These are phyloP conservation scores for Betula pendula DNA, from an alignment of 306 rosid species.

Conservation along the genomic window DNA sequence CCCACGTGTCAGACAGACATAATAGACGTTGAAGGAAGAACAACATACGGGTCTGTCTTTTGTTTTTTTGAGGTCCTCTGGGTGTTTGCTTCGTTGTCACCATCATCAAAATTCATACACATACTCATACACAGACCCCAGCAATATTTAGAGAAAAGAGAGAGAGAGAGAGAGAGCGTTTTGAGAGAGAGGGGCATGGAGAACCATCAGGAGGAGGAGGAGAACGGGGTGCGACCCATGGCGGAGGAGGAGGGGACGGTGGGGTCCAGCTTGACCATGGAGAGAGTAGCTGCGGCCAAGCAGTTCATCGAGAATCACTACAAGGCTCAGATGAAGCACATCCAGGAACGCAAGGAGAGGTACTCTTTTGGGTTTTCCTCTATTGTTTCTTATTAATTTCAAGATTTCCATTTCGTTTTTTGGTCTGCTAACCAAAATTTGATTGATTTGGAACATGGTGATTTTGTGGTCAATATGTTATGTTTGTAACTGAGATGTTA, in stretches of 20 bases:
- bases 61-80: slow-evolving; percentile 35
- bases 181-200: slow-evolving; percentile 36
- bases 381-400: background rate
- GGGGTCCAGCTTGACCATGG: slow-evolving; percentile 82
- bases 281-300: slow-evolving; percentile 88
- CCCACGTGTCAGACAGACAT: slow-evolving; percentile 31
- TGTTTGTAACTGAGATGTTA: background rate
- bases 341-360: slow-evolving; percentile 88
- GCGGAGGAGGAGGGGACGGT: slow-evolving; percentile 35
- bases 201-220: slow-evolving; percentile 28
- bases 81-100: slow-evolving; percentile 39
- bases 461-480: background rate
- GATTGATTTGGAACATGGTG: background rate
- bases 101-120: slow-evolving; percentile 39
- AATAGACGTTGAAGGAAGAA: slow-evolving; percentile 7
- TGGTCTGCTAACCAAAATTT: background rate
- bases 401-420: slow-evolving; percentile 12
- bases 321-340: slow-evolving; percentile 71
- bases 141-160: slow-evolving; percentile 16
- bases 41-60: background rate
- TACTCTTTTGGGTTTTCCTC: slow-evolving; percentile 1
- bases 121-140: slow-evolving; percentile 6
- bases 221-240: slow-evolving; percentile 29
- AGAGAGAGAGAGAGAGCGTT: background rate
- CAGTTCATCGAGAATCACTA: slow-evolving; percentile 86